Base-by-base conservation (phyloP, 1,284 basidiomycete species). In the Sanguinoderma infundibulare region DNA sequence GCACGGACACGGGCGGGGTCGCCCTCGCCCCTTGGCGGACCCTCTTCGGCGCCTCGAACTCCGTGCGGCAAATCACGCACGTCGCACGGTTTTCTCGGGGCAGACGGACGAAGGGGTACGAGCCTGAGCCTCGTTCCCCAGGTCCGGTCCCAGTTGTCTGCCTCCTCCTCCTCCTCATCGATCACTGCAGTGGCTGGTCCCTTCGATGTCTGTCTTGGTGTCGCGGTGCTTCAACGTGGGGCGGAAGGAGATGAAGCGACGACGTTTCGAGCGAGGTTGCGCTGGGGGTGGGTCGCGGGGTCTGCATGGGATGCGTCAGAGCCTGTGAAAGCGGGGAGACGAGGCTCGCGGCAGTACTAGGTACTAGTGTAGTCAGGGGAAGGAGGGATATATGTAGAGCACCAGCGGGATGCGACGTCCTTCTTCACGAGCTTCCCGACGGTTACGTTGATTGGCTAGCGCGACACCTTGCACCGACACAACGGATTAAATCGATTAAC, bases 1-100 rank as follows among this genome's bases (percentile, higher is more conserved):
- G 73, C 62, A 61, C n/a, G n/a, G n/a, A n/a, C n/a, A n/a, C n/a
- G n/a, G n/a, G n/a, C n/a, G 55, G 52, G 60, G 47, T 3, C 24
- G 30, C 30, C 9, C 0, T n/a, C 0, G 51, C 34, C 46, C 67
- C 55, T 34, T 53, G 55, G n/a, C 59, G 59, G 30, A 74, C 66
- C 56, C 78, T 76, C 69, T 77, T 85, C 12, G 90, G 90, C 69
- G 87, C 87, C 66, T 88, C 87, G 65, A 91, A 92, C 68, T 92
- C 91, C 79, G 86, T 81, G 64, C 92, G 74, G 72, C 91, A 92
- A 57, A 92, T 89, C 20, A 87, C 87, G 73, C 90, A 92, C 7
- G 86, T 83, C 10, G 91, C 90, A 46, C 90, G 83, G 69, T 92
- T 90, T 32, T 84, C 86, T 62, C 89, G 87, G 28, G 92, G 78